Base-by-base conservation (phyloP, 2,329 filamentous ascomycete genomes). In the Fusarium bactridioides region DNA sequence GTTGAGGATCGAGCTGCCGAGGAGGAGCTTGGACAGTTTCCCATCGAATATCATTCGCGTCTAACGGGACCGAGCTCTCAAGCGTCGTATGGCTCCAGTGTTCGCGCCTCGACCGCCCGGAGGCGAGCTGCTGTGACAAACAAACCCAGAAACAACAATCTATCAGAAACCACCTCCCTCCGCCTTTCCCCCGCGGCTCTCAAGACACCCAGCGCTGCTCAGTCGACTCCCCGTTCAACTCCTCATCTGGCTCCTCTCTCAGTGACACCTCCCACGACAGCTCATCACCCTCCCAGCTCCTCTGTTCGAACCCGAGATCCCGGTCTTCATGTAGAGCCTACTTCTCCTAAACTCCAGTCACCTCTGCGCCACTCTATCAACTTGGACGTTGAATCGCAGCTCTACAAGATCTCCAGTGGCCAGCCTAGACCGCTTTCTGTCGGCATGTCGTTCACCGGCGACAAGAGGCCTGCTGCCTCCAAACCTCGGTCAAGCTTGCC, bases 381-480 rank as follows among this genome's bases (percentile, higher is more conserved):
- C 50, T 54, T 66, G 44, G 63, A 64, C 35, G 27, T 55, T 53
- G 72, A 75, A 45, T 64, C 68, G 56, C 63, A 55, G 25, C 57
- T 70, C 55, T 64, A 71, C 31, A 61, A 38, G 45, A 51, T 65
- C 65, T 57, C 69, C 29, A 55, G 68, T 7, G 61, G 67, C 31
- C 61, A 67, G 21, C 53, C 45, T 23, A 64, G 69, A 35, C 67
- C 71, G 21, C 50, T 82, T 79, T 56, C 81, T 80, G 19, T 82
- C 75, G 69, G 76, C 33, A 79, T 78, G 80, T 74, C 74, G 55
- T 78, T 78, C 38, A 81, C 80, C 55, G 74, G 78, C 61, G 77
- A 81, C 72, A 78, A 72, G 56, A 75, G 65, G 67, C 61, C 61
- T 45, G 60, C 58, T 44, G 55, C 47, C 23, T 33, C 53, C 25